These are phyloP conservation scores for Thermothelomyces thermophilus DNA, from an alignment of 2,329 filamentous ascomycete genomes.

Conservation along the genomic window DNA sequence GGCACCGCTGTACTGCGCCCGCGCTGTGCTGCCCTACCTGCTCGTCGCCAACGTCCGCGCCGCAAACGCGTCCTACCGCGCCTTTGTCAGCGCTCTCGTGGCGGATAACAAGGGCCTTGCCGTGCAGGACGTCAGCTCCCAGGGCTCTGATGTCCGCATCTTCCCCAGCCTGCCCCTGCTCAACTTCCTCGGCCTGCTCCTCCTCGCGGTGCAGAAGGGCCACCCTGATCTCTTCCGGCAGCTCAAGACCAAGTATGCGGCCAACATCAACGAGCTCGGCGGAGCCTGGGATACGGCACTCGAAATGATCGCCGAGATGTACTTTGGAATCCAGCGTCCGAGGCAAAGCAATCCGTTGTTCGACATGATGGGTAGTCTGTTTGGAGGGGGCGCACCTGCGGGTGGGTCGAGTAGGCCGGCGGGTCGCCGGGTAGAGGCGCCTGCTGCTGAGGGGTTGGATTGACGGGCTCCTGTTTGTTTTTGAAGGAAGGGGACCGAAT, in stretches of 20 bases:
- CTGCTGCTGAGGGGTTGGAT: slow-evolving; percentile 54
- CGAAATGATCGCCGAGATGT: slow-evolving; percentile 88
- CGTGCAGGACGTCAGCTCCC: slow-evolving; percentile 73
- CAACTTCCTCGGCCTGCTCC: slow-evolving; percentile 83
- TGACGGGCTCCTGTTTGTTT: slow-evolving; percentile 29
- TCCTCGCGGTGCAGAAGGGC: slow-evolving; percentile 77
- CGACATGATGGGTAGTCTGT: slow-evolving; percentile 96
- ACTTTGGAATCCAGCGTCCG: slow-evolving; percentile 86
- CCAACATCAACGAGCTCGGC: slow-evolving; percentile 64
- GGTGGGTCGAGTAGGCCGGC: slow-evolving; percentile 43
- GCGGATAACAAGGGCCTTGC: slow-evolving; percentile 51
- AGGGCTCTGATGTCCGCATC: slow-evolving; percentile 66
- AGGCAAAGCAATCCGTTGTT: slow-evolving; percentile 86
- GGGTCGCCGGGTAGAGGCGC: slow-evolving; percentile 41
- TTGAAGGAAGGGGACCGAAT: neutral
- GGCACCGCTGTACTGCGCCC: slow-evolving; percentile 76
- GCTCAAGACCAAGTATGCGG: slow-evolving; percentile 72
- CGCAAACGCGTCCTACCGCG: slow-evolving; percentile 72
- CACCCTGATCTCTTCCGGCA: slow-evolving; percentile 72
- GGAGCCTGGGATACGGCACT: slow-evolving; percentile 75
- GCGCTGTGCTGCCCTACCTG: slow-evolving; percentile 85
- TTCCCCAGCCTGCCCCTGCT: slow-evolving; percentile 90
- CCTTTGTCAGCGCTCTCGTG: slow-evolving; percentile 64
- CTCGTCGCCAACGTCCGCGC: slow-evolving; percentile 84
- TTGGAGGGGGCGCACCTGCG: slow-evolving; percentile 62